Conservation (phyloP, 352 stramenopile species). For the Pythium sp. region DNA sequence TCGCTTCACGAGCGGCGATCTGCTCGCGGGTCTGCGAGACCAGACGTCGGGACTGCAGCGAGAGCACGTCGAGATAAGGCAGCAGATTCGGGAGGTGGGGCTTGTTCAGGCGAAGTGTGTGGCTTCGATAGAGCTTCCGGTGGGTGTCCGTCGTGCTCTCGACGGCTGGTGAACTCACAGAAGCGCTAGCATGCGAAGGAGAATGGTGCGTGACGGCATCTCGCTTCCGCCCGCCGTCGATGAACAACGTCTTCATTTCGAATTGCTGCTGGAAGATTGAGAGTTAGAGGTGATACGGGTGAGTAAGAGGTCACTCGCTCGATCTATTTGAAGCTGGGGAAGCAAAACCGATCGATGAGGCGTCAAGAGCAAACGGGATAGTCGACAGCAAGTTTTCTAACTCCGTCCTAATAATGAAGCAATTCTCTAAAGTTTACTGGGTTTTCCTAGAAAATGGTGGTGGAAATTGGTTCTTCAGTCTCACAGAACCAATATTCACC, state of each 20-base stretch:
- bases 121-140: not conserved
- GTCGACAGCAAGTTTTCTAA: too few relatives aligned
- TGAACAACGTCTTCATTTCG: not conserved
- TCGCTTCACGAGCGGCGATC: constrained; percentile 23
- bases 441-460: not conserved
- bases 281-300: too few relatives aligned
- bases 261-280: not conserved
- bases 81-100: not conserved
- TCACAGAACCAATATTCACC: not conserved
- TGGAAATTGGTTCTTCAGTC: not conserved
- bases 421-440: too few relatives aligned
- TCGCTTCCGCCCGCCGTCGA: not conserved
- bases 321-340: not conserved
- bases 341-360: not conserved
- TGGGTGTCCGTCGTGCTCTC: not conserved
- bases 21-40: constrained; percentile 34
- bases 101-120: not conserved
- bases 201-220: not conserved
- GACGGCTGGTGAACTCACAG: not conserved
- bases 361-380: not conserved
- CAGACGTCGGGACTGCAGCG: constrained; percentile 56
- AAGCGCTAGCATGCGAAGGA: not conserved
- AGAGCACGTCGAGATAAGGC: constrained; percentile 66
- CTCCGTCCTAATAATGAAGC: too few relatives aligned
- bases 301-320: not conserved